Percentiles rank a stretch among this genome's conserved stretches.
phyloP scores from a whole-genome alignment of 495 filamentous ascomycete genomes.

The Aspergillus steynii region DNA sequence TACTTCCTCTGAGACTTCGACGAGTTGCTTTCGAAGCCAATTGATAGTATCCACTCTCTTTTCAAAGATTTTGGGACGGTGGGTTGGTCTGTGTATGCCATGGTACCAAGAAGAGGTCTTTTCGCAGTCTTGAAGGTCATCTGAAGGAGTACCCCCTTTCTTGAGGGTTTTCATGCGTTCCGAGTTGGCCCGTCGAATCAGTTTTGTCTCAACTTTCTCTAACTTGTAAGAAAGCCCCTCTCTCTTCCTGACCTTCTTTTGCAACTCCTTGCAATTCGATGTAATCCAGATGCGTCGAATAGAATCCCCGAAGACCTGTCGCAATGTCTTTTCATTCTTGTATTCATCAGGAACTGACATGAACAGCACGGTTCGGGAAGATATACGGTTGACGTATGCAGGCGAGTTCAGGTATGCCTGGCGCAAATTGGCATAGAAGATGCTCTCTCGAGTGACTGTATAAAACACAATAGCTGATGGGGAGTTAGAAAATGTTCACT shows the following conservation, averaged over 20 bases:
- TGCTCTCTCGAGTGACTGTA: constrained; percentile 63
- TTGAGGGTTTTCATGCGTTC: constrained; percentile 47
- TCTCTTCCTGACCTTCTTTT: constrained; percentile 57
- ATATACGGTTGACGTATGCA: constrained; percentile 63
- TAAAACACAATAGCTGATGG: constrained; percentile 62
- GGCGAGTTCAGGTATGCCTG: constrained; percentile 73
- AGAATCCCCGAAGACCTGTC: constrained; percentile 59
- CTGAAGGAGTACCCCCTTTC: constrained; percentile 23
- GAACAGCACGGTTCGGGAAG: constrained; percentile 69
- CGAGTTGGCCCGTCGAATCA: constrained; percentile 62
- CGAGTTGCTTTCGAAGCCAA: constrained; percentile 74
- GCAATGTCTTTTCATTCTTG: constrained; percentile 55
- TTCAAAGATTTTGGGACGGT: constrained; percentile 54
- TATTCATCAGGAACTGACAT: constrained; percentile 64
- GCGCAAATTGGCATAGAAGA: constrained; percentile 68
- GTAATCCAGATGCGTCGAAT: constrained; percentile 64
- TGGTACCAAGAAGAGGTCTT: constrained; percentile 45
- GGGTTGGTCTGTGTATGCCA: constrained; percentile 54
- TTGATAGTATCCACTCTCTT: constrained; percentile 84
- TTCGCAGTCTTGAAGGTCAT: constrained; percentile 39
- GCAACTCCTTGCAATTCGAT: constrained; percentile 54
- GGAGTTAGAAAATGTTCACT: background rate
- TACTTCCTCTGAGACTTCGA: constrained; percentile 67
- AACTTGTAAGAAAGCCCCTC: constrained; percentile 60
- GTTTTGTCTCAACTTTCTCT: constrained; percentile 64